These are phyloP conservation scores for Trifolium fragiferum DNA, from an alignment of 306 rosid genomes.

Conservation along the genomic window DNA sequence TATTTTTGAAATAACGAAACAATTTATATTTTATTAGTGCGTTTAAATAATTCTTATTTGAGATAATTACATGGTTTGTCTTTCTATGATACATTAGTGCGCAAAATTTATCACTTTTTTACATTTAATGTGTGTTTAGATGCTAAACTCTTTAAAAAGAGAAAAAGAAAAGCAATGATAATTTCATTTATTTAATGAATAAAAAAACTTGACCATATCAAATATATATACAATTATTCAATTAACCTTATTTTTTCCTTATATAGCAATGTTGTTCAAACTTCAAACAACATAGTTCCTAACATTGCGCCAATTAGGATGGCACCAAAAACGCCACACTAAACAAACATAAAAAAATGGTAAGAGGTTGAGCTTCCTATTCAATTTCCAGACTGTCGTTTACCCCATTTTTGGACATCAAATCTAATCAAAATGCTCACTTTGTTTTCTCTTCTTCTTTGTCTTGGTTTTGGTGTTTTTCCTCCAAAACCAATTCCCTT, in stretches of 20 bases:
- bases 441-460: constrained; percentile 10
- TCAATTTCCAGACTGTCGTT: constrained; percentile 43
- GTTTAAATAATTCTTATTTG: no score
- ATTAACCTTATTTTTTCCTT: not conserved
- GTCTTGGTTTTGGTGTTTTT: constrained; percentile 28
- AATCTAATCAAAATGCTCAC: constrained; percentile 40
- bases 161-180: not conserved
- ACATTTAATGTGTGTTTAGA: no score
- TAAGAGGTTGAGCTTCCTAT: constrained; percentile 14
- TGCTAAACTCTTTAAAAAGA: no score
- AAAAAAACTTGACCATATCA: not conserved
- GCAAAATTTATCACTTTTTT: no score
- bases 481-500: constrained; percentile 29
- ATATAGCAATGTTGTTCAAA: not conserved
- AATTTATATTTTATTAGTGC: no score
- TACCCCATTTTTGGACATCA: constrained; percentile 46
- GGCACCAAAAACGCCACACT: constrained; percentile 30
- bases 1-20: no score
- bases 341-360: constrained; percentile 8
- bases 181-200: not conserved
- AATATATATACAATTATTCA: no score
- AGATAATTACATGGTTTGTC: no score
- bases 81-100: no score
- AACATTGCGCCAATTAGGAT: constrained; percentile 27
- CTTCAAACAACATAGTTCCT: not conserved